phyloP scores from a whole-genome alignment of 768 basidiomycete species.

The Phylloporus sp. region DNA sequence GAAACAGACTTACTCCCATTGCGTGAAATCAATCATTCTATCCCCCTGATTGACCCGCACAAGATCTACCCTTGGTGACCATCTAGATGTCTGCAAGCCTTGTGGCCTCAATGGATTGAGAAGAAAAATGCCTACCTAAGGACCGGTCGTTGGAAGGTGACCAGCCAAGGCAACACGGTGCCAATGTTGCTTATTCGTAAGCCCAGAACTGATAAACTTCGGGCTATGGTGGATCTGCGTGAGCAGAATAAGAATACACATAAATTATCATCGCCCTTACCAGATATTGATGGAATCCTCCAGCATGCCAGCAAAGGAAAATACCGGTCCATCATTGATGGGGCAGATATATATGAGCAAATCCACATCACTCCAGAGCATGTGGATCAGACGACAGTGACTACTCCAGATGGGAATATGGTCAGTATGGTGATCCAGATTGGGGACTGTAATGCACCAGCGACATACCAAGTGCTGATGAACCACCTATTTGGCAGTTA shows the following conservation, averaged over 20 bases:
- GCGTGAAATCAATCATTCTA: conserved; percentile 1
- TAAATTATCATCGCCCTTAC: conserved; percentile 13
- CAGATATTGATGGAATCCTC: conserved; percentile 17
- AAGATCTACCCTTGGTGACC: conserved; percentile 1
- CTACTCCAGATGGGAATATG: conserved; percentile 37
- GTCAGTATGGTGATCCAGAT: conserved; percentile 19
- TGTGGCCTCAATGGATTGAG: background rate
- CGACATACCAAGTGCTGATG: conserved; percentile 38
- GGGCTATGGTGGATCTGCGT: background rate
- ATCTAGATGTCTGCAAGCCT: background rate
- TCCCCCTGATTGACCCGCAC: background rate
- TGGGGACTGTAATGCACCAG: conserved; percentile 37
- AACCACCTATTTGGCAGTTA: conserved; percentile 1
- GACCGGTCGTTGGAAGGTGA: background rate
- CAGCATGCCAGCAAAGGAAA: background rate
- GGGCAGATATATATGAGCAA: conserved; percentile 20
- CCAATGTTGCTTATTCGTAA: conserved; percentile 6
- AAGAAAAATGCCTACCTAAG: background rate
- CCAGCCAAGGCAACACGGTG: background rate
- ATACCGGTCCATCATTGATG: conserved; percentile 4
- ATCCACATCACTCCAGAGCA: conserved; percentile 10
- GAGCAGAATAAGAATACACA: conserved; percentile 16
- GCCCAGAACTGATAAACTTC: background rate
- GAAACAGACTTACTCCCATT: background rate
- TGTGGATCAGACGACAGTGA: conserved; percentile 29